Percentiles rank a stretch among this genome's conserved stretches.
Evolutionary conservation across 805 yeast species (phyloP).

Genomic region (Schizosaccharomyces japonicus): DNA sequence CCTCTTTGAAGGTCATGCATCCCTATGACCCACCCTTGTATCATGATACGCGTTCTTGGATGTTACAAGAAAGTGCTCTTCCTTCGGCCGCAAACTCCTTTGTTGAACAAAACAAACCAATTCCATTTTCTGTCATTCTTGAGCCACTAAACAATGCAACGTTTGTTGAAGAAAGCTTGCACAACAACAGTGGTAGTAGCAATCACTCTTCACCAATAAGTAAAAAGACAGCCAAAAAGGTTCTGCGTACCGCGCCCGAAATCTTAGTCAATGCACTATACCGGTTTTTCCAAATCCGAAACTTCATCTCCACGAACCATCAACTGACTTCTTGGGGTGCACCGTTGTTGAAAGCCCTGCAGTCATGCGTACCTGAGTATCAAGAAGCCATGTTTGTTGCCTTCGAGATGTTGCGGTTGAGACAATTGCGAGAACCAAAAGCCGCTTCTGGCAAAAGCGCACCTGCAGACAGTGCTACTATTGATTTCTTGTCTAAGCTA

Average conservation of each 20-base stretch:
- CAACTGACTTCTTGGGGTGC: constrained; percentile 15
- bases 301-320: constrained; percentile 17
- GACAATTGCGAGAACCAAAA: background rate
- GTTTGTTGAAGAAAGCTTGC: background rate
- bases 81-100: constrained; percentile 6
- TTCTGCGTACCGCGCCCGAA: constrained; percentile 25
- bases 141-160: background rate
- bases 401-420: background rate
- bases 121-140: background rate
- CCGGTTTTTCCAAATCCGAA: constrained; percentile 27
- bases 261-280: constrained; percentile 31
- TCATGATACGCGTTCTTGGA: constrained; percentile 4
- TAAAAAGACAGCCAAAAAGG: constrained; percentile 9
- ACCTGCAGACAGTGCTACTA: constrained; percentile 16
- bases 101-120: background rate
- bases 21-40: constrained; percentile 12
- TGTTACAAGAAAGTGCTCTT: constrained; percentile 6
- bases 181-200: constrained; percentile 9
- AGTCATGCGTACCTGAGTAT: constrained; percentile 12
- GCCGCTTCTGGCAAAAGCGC: background rate
- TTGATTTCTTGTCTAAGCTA: constrained; percentile 7
- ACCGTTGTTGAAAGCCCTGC: constrained; percentile 12
- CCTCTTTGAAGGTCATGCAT: background rate
- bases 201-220: constrained; percentile 9
- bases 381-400: constrained; percentile 9